A percentile compares a stretch with the other conserved stretches of the same genome.
These are phyloP conservation scores for Oryza brachyantha DNA, from an alignment of 176 grass and related monocot species.

Conservation along the genomic window DNA sequence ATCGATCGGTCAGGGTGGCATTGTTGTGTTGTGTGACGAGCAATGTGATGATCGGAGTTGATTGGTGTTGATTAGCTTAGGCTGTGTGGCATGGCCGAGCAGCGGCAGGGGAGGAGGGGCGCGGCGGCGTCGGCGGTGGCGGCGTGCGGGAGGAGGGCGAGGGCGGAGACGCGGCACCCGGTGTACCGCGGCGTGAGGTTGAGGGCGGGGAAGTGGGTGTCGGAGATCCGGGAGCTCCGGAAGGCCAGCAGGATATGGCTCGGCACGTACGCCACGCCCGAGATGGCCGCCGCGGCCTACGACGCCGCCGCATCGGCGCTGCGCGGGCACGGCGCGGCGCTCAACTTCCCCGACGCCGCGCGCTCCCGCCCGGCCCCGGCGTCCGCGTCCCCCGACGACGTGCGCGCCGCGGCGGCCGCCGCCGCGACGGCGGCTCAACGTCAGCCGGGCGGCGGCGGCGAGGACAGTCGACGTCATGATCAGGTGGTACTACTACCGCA, in stretches of 20 bases:
- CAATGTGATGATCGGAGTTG: neutral
- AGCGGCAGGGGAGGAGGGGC: neutral
- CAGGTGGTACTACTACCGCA: no score
- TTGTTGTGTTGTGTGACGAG: no score
- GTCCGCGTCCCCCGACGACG: slow-evolving; percentile 38
- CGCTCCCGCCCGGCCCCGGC: slow-evolving; percentile 24
- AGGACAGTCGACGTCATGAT: neutral
- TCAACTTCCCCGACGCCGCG: slow-evolving; percentile 54
- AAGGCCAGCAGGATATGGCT: slow-evolving; percentile 74
- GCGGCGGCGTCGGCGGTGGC: no score
- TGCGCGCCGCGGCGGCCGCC: slow-evolving; percentile 38
- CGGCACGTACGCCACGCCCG: slow-evolving; percentile 58
- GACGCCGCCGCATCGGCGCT: slow-evolving; percentile 62
- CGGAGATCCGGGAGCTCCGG: slow-evolving; percentile 85
- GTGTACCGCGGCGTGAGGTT: slow-evolving; percentile 68
- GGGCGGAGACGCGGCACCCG: slow-evolving; percentile 78
- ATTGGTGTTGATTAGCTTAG: neutral
- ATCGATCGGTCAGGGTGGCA: neutral
- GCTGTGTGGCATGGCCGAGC: neutral
- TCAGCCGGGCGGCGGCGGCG: neutral
- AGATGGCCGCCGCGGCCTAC: slow-evolving; percentile 69
- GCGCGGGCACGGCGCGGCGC: slow-evolving; percentile 45
- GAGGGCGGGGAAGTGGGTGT: slow-evolving; percentile 78
- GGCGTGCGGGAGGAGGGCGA: neutral
- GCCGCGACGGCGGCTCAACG: neutral